Conservation (phyloP, 257 asterid genomes). For the Eucommia ulmoides region DNA sequence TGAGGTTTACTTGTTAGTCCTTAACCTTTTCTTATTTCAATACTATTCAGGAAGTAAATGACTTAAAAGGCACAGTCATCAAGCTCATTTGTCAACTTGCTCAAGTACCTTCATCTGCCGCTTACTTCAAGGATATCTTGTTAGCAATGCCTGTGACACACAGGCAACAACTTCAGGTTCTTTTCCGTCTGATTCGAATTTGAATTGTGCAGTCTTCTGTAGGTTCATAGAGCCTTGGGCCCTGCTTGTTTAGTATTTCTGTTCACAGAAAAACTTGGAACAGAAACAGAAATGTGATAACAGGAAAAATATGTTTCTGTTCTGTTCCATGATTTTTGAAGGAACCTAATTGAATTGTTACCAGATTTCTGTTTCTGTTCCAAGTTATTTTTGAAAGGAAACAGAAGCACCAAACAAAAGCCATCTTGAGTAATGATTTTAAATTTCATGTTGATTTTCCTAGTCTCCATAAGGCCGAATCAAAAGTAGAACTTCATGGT, state of each 20-base stretch:
- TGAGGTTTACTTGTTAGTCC: slow-evolving; percentile 8
- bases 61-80: slow-evolving; percentile 41
- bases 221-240: neutral
- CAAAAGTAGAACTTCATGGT: too few species aligned
- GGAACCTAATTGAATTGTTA: too few species aligned
- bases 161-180: slow-evolving; percentile 92
- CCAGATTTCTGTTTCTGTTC: slow-evolving; percentile 9
- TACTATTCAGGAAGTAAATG: slow-evolving; percentile 76
- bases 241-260: too few species aligned
- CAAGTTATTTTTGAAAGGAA: too few species aligned
- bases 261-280: too few species aligned
- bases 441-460: too few species aligned
- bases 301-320: too few species aligned
- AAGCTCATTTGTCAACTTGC: slow-evolving; percentile 89
- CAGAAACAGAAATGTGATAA: too few species aligned
- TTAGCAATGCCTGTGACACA: slow-evolving; percentile 58
- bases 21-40: slow-evolving; percentile 8
- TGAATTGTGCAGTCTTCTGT: neutral
- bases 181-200: slow-evolving; percentile 10
- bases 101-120: slow-evolving; percentile 68
- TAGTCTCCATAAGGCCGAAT: too few species aligned
- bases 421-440: too few species aligned
- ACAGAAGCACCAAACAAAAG: too few species aligned
- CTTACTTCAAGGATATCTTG: slow-evolving; percentile 58
- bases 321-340: too few species aligned